These are phyloP conservation scores for Alternaria consortialis DNA, from an alignment of 2,329 filamentous ascomycete species.

Conservation along the genomic window DNA sequence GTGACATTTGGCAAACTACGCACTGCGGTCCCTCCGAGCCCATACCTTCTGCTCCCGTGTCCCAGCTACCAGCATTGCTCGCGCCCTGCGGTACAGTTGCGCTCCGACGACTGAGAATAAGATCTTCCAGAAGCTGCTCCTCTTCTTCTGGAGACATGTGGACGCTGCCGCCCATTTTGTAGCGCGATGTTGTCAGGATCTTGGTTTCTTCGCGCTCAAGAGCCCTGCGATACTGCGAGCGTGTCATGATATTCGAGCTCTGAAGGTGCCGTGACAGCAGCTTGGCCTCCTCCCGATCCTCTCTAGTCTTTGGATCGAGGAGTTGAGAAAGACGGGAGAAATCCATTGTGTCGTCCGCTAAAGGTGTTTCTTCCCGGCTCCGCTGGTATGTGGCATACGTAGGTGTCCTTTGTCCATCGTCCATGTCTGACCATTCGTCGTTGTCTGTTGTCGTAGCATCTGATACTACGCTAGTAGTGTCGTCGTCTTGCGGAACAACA, in stretches of 20 bases:
- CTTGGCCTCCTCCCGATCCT: conserved; percentile 82
- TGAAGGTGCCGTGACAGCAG: conserved; percentile 82
- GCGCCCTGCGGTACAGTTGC: conserved; percentile 46
- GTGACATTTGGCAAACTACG: conserved; percentile 89
- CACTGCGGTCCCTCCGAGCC: conserved; percentile 82
- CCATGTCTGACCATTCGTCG: conserved; percentile 50
- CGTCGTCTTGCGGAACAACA: conserved; percentile 70
- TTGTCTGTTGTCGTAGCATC: conserved; percentile 62
- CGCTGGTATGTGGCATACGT: conserved; percentile 69
- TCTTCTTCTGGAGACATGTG: conserved; percentile 61
- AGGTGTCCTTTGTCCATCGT: conserved; percentile 71
- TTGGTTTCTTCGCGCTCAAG: conserved; percentile 74
- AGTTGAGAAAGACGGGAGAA: conserved; percentile 77
- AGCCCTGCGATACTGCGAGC: conserved; percentile 76
- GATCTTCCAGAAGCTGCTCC: conserved; percentile 65
- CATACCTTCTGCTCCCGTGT: conserved; percentile 75
- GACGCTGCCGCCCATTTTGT: conserved; percentile 32
- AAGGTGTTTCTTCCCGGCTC: conserved; percentile 64
- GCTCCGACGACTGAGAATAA: conserved; percentile 64
- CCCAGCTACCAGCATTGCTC: conserved; percentile 63
- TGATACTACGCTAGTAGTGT: conserved; percentile 84
- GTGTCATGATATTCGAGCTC: conserved; percentile 77
- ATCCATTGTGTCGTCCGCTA: conserved; percentile 60
- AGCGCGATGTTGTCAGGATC: conserved; percentile 64
- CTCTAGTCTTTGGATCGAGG: conserved; percentile 78